A percentile compares a stretch with the other conserved stretches of the same genome.
These are phyloP conservation scores for Caryopteris hybrid DNA, from an alignment of 305 asterid species.

Conservation along the genomic window DNA sequence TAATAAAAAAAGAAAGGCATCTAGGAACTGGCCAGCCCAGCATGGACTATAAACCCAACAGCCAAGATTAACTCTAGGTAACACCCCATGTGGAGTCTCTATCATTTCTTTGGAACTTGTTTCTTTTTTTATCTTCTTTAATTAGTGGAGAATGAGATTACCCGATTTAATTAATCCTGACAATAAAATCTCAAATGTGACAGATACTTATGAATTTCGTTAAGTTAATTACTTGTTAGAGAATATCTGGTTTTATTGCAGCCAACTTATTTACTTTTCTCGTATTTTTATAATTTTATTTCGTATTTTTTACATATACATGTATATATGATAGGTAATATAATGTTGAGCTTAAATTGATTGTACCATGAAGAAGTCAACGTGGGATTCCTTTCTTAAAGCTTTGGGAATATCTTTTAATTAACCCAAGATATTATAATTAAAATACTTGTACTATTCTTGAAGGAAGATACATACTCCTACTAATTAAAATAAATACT, in stretches of 20 bases:
- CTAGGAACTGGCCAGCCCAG: conserved; percentile 12
- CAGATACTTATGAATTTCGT: conserved; percentile 2
- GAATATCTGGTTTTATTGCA: not conserved
- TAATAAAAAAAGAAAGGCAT: not conserved
- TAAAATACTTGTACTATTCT: not conserved
- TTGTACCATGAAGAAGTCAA: not conserved
- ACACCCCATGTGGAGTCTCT: conserved; percentile 47
- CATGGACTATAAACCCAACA: conserved; percentile 28
- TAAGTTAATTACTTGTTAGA: not conserved
- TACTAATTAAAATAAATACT: no score
- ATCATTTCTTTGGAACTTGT: conserved; percentile 39
- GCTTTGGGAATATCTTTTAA: conserved; percentile 1
- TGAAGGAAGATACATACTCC: conserved; percentile 2
- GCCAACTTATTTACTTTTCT: no score
- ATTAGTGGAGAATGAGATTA: no score
- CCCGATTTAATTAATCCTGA: not conserved
- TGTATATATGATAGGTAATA: no score
- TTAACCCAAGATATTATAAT: conserved; percentile 26
- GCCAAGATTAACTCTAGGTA: conserved; percentile 38
- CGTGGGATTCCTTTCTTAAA: conserved; percentile 15
- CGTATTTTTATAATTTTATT: no score
- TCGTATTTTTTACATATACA: no score
- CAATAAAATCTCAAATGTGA: not conserved
- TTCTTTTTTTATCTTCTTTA: conserved; percentile 2
- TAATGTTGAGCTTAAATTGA: no score